Percentiles rank a stretch among this genome's conserved stretches.
Conservation (phyloP, 2,329 filamentous ascomycete species). For the Aspergillus alliaceus region DNA sequence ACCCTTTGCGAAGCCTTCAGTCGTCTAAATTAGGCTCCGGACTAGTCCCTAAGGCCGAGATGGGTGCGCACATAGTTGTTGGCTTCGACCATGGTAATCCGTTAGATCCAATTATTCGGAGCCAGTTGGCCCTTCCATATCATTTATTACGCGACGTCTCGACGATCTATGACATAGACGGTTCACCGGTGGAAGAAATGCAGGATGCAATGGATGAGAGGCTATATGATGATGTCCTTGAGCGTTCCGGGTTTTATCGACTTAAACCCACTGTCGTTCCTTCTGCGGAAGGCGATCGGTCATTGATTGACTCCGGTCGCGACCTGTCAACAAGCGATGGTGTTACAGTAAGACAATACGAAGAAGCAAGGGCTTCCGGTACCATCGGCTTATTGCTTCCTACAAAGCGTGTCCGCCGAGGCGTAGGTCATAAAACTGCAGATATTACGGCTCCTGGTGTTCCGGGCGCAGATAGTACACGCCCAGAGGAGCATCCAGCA, state of each 20-base stretch:
- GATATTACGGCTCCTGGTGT: slow-evolving; percentile 50
- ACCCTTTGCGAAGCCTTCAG: slow-evolving; percentile 62
- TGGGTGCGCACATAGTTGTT: slow-evolving; percentile 97
- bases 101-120: slow-evolving; percentile 84
- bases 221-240: slow-evolving; percentile 91
- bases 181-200: slow-evolving; percentile 67
- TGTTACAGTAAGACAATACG: slow-evolving; percentile 70
- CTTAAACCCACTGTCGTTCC: slow-evolving; percentile 70
- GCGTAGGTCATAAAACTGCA: slow-evolving; percentile 48
- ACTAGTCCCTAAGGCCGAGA: slow-evolving; percentile 79
- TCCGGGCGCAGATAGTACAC: slow-evolving; percentile 60
- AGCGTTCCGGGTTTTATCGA: slow-evolving; percentile 87
- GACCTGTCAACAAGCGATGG: slow-evolving; percentile 71
- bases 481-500: slow-evolving; percentile 68
- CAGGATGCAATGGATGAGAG: slow-evolving; percentile 84
- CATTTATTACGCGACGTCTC: slow-evolving; percentile 77
- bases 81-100: slow-evolving; percentile 96
- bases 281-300: slow-evolving; percentile 78
- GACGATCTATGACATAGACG: slow-evolving; percentile 76
- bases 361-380: slow-evolving; percentile 67
- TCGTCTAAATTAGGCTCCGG: slow-evolving; percentile 51
- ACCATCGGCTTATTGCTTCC: slow-evolving; percentile 46
- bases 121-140: slow-evolving; percentile 83
- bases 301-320: slow-evolving; percentile 76
- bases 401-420: slow-evolving; percentile 44